phyloP scores from a whole-genome alignment of 2,329 filamentous ascomycete species.

The Raffaelea albimanens region DNA sequence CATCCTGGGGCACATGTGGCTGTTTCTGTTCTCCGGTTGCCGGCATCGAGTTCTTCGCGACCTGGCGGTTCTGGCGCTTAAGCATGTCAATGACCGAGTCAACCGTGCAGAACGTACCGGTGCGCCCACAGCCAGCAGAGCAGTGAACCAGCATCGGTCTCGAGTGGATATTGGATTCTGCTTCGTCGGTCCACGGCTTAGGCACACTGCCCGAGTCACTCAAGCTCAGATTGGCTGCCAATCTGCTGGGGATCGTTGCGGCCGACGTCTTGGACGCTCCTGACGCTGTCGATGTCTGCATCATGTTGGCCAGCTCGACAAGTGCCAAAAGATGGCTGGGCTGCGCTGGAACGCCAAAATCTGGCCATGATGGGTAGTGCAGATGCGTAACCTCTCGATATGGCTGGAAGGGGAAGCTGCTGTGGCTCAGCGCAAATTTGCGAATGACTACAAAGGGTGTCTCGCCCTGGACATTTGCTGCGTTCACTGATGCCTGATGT shows the following conservation, averaged over 20 bases:
- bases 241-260: neutral
- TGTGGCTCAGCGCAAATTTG: conserved; percentile 76
- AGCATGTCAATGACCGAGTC: conserved; percentile 95
- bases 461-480: conserved; percentile 32
- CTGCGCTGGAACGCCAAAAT: conserved; percentile 87
- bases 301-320: conserved; percentile 78
- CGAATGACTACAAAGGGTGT: conserved; percentile 72
- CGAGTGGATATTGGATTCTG: conserved; percentile 39
- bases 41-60: neutral
- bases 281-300: conserved; percentile 44
- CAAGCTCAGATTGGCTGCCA: neutral
- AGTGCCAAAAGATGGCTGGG: conserved; percentile 78
- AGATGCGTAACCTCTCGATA: conserved; percentile 90
- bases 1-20: no score
- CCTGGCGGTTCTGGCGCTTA: conserved; percentile 57
- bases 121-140: conserved; percentile 89
- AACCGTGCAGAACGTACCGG: conserved; percentile 92
- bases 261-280: neutral
- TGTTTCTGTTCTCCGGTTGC: no score
- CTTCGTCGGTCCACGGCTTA: conserved; percentile 46
- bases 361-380: conserved; percentile 94
- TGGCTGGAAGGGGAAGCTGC: conserved; percentile 67
- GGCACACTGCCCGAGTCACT: conserved; percentile 12
- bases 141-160: conserved; percentile 88
- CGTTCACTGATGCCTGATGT: neutral